Evolutionary conservation across 208 protist genomes (phyloP).

Genomic region (Trypanosoma scelopori): DNA sequence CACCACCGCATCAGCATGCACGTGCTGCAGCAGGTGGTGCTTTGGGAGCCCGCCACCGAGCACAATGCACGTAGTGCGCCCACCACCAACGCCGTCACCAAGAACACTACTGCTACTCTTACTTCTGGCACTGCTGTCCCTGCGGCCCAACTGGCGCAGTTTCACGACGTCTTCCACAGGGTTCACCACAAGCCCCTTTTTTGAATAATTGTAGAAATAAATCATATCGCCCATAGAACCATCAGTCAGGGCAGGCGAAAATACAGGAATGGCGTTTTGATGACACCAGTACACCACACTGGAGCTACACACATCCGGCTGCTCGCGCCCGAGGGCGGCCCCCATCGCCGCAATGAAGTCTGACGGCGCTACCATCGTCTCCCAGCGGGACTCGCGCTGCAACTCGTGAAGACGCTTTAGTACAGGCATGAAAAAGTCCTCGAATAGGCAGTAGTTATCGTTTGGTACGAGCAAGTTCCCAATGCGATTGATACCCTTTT

Average conservation of each 20-base stretch:
- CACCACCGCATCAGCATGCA: conserved; percentile 63
- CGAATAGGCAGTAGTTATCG: conserved; percentile 99
- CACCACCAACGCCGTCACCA: not conserved
- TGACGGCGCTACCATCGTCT: conserved; percentile 91
- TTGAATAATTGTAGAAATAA: conserved; percentile 98
- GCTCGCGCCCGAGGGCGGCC: conserved; percentile 63
- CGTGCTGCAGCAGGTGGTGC: conserved; percentile 72
- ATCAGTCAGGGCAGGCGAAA: conserved; percentile 99
- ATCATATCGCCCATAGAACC: conserved; percentile 99
- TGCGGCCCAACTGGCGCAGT: conserved; percentile 37
- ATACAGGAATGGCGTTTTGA: conserved; percentile 99
- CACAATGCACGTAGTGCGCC: conserved; percentile 62
- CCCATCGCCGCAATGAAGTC: conserved; percentile 97
- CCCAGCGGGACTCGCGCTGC: conserved; percentile 80
- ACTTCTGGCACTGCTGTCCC: not conserved
- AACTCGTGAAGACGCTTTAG: conserved; percentile 91
- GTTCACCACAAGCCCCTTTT: conserved; percentile 97
- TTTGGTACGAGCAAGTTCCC: conserved; percentile 99
- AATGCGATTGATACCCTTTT: conserved; percentile 97
- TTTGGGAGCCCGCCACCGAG: conserved; percentile 85
- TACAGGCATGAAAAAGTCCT: conserved; percentile 99
- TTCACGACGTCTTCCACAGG: conserved; percentile 85
- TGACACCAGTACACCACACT: conserved; percentile 99
- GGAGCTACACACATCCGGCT: conserved; percentile 90
- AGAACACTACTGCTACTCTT: not conserved